Base-by-base conservation (phyloP, 345 rosid species). In the Turnera subulata region DNA sequence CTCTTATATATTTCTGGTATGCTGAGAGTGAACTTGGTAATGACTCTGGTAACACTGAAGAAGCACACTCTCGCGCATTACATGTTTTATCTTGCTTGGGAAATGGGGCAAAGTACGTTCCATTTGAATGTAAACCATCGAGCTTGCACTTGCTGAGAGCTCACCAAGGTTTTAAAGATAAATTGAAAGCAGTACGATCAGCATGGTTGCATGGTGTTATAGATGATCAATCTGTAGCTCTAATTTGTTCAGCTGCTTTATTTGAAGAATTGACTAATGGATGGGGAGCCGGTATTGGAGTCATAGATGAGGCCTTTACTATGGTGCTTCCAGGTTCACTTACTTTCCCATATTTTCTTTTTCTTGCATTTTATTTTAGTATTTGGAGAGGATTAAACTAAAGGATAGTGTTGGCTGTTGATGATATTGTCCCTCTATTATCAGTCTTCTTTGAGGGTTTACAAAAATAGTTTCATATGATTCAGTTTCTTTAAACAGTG, bases 261-360 rank as follows among this genome's bases (percentile, higher is more conserved):
- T 89, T 85, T 73, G 99, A 85, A 75, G 99, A 93, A 76, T 63
- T 87, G 68, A 76, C 92, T 6, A 71, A 69, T 68, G 96, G 90
- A 63, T 72, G 76, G 77, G 45, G 66, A 66, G 80, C 80, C 18
- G 95, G 88, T 39, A 56, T 82, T 60, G 82, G 82, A 75, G 75
- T 83, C 62, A 55, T 93, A 61, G 78, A 82, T 44, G 76, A 83
- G 71, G 88, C 86, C 50, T 76, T 89, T 24, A 59, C 64, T 21
- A 82, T 79, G 83, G 91, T 87, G 62, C 91, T 89, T 79, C 99
- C 99, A 80, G 96, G 96, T 89, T 67, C 62, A 59, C 35, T 46
- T 23, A 21, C 42, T 23, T 38, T 56, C 14, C 23, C 46, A 38
- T 47, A 10, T 51, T 49, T 50, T 14, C 12, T n/a, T 63, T 33